A percentile compares a stretch with the other conserved stretches of the same genome.
phyloP scores from a whole-genome alignment of 1,139 yeast genomes.

The Blastobotrys elegans region DNA sequence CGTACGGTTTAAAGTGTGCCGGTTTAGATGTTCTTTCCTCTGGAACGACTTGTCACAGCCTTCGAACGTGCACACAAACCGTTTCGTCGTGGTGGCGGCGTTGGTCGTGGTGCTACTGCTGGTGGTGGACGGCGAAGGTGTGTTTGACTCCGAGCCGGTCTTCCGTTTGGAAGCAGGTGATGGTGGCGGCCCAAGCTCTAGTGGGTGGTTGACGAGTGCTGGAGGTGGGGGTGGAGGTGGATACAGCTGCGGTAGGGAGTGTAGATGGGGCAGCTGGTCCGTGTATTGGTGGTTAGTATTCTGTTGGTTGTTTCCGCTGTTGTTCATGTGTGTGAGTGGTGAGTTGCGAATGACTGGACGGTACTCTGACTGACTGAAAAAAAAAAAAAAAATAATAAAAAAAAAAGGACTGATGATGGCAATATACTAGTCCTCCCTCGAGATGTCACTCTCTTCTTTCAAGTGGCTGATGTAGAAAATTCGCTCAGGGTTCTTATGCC shows the following conservation, averaged over 20 bases:
- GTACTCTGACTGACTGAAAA: too few species aligned
- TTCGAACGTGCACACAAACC: slow-evolving; percentile 17
- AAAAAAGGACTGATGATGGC: too few species aligned
- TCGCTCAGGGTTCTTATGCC: too few species aligned
- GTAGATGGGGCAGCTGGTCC: neutral
- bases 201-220: neutral
- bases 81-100: slow-evolving; percentile 3
- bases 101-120: neutral
- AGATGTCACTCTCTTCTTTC: too few species aligned
- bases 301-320: too few species aligned
- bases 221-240: slow-evolving; percentile 37
- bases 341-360: too few species aligned
- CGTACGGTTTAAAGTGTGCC: slow-evolving; percentile 22
- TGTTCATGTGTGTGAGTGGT: too few species aligned
- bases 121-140: neutral
- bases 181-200: neutral
- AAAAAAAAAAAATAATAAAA: too few species aligned
- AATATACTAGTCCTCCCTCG: too few species aligned
- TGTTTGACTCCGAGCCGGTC: neutral
- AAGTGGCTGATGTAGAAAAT: too few species aligned
- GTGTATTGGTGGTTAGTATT: slow-evolving; percentile 43
- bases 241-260: neutral
- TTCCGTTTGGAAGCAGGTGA: neutral
- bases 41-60: slow-evolving; percentile 22
- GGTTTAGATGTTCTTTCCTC: slow-evolving; percentile 24